A percentile compares a stretch with the other conserved stretches of the same genome.
Evolutionary conservation across 1,284 basidiomycete genomes (phyloP).

Genomic region (Irpex sp.): DNA sequence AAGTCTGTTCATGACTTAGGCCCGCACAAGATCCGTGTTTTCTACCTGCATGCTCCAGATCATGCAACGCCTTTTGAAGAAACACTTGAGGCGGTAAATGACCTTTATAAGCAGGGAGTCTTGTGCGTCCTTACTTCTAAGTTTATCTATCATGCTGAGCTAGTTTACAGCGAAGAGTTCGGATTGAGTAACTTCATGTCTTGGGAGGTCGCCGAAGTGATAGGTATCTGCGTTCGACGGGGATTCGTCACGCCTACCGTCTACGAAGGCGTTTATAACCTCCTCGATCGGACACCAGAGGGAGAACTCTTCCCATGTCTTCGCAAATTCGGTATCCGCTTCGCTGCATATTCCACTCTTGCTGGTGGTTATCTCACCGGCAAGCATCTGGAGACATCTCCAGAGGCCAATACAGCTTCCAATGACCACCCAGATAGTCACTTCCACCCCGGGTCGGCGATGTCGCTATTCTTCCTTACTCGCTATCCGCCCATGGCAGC

Average conservation of each 20-base stretch:
- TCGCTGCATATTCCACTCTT: slow-evolving; percentile 52
- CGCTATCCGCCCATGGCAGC: not conserved
- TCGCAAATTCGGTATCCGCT: slow-evolving; percentile 49
- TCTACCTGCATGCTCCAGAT: slow-evolving; percentile 48
- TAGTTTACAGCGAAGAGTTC: slow-evolving; percentile 36
- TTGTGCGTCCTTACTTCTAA: slow-evolving; percentile 25
- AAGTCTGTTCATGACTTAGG: slow-evolving; percentile 35
- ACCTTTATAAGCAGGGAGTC: slow-evolving; percentile 38
- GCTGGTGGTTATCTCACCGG: slow-evolving; percentile 48
- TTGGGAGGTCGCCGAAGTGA: slow-evolving; percentile 52
- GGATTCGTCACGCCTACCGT: slow-evolving; percentile 49
- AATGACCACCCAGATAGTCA: slow-evolving; percentile 28
- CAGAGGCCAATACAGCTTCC: slow-evolving; percentile 16
- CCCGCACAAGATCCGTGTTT: slow-evolving; percentile 36
- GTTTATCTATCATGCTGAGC: no score
- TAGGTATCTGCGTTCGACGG: slow-evolving; percentile 47
- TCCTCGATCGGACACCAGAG: slow-evolving; percentile 49
- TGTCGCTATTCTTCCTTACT: slow-evolving; percentile 2
- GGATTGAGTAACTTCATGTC: slow-evolving; percentile 46
- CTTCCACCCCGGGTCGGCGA: slow-evolving; percentile 24
- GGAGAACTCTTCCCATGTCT: slow-evolving; percentile 53
- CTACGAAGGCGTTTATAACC: slow-evolving; percentile 56
- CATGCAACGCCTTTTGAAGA: slow-evolving; percentile 43
- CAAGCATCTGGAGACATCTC: slow-evolving; percentile 31
- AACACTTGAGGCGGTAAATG: slow-evolving; percentile 40